Base-by-base conservation (phyloP, 257 asterid genomes). In the Solanum ahanhuiri region DNA sequence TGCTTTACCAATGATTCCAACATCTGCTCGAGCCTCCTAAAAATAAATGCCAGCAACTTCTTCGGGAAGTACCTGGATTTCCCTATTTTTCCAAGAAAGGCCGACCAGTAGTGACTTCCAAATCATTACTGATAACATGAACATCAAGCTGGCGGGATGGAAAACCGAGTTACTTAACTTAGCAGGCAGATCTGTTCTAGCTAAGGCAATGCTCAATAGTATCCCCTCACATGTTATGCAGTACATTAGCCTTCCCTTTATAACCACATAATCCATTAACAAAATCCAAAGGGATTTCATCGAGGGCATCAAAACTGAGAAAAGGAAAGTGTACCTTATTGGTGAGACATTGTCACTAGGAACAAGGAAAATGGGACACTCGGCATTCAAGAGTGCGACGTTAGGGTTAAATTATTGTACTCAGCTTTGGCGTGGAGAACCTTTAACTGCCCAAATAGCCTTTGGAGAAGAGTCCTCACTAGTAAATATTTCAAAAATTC, bases 251-350 rank as follows among this genome's bases (percentile, higher is more conserved):
- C 23, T 57, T 7, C 2, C 10, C 10, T 18, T 2, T 7, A 57
- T 5, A 57, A 57, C 4, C 11, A 17, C 11, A 0, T 0, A 57
- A 18, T 18, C 64, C 1, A 57, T 57, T 18, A 20, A 2, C 23
- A 57, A 18, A 18, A 57, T 20, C 57, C 18, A 7, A 57, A 18
- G 11, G 2, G 4, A 57, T 20, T 57, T 18, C 4, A 6, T 7
- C 3, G 7, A 2, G 64, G 64, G 2, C 9, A 57, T 10, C 64
- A 17, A 1, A 20, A 0, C 23, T 57, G 4, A 6, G 2, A 57
- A 57, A 18, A 57, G 9, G 10, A 57, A 57, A 18, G 7, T 18
- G 4, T 4, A 57, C n/a, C 23, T 2, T 57, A 7, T 57, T 57
- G 4, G 4, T 57, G 1, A 2, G n/a, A 18, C 4, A 0, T 7